These are phyloP conservation scores for Liquidambar formosana DNA, from an alignment of 164 flowering plant genomes.

Conservation along the genomic window DNA sequence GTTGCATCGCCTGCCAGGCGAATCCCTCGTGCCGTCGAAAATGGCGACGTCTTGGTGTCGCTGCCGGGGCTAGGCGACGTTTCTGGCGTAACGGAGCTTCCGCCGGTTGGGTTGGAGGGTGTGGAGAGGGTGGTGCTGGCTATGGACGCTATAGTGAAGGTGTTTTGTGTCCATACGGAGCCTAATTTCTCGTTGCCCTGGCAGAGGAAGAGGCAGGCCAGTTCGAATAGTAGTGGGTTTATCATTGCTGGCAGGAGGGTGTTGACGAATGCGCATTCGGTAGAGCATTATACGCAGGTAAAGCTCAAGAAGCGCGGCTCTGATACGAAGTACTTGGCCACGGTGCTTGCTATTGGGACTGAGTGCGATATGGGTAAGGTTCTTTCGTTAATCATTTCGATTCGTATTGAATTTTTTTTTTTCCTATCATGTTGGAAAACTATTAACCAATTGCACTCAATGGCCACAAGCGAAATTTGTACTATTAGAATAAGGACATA, in stretches of 20 bases:
- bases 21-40: constrained; percentile 14
- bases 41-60: constrained; percentile 12
- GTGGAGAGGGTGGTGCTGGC: constrained; percentile 61
- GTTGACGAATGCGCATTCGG: constrained; percentile 96
- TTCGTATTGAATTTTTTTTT: no score
- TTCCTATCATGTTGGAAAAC: no score
- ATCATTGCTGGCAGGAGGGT: constrained; percentile 80
- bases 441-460: not conserved
- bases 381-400: not conserved
- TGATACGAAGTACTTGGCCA: constrained; percentile 89
- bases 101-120: constrained; percentile 27
- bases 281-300: constrained; percentile 95
- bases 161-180: constrained; percentile 92
- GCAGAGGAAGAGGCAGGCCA: constrained; percentile 96
- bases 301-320: constrained; percentile 97
- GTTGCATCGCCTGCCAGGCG: constrained; percentile 7
- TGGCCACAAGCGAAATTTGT: no score
- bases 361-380: constrained; percentile 91
- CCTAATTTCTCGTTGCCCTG: constrained; percentile 98
- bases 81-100: not conserved
- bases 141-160: constrained; percentile 98
- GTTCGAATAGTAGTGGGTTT: constrained; percentile 95
- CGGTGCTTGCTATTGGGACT: constrained; percentile 90
- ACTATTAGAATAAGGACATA: no score
- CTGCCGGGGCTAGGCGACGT: not conserved